These are phyloP conservation scores for Penicillium robsamsonii DNA, from an alignment of 495 filamentous ascomycete genomes.

Conservation along the genomic window DNA sequence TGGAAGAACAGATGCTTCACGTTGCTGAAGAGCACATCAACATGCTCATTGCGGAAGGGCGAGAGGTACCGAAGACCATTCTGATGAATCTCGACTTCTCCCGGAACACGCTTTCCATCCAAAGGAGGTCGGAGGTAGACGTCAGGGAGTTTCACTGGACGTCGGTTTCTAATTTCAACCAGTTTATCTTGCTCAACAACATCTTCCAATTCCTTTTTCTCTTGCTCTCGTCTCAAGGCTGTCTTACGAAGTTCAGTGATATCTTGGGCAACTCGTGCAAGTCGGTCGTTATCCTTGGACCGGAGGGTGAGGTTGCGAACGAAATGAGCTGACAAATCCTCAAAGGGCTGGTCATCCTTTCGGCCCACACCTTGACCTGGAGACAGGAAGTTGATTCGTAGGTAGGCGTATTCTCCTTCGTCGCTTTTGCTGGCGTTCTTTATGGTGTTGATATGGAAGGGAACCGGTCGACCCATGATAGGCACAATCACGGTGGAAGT, in stretches of 20 bases:
- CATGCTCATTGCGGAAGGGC: constrained; percentile 74
- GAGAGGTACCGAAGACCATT: constrained; percentile 98
- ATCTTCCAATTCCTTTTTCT: constrained; percentile 99
- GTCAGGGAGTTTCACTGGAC: constrained; percentile 81
- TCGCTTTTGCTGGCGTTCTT: constrained; percentile 96
- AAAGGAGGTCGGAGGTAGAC: constrained; percentile 91
- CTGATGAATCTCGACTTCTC: constrained; percentile 94
- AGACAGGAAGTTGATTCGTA: constrained; percentile 95
- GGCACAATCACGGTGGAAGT: constrained; percentile 87
- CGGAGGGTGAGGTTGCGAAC: constrained; percentile 92
- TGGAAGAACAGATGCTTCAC: constrained; percentile 99
- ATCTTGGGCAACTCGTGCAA: constrained; percentile 82
- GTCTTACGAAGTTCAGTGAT: constrained; percentile 94
- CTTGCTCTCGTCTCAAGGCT: constrained; percentile 84
- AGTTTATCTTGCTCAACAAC: constrained; percentile 99
- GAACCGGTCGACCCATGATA: constrained; percentile 95
- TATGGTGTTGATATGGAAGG: constrained; percentile 98
- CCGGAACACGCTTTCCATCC: constrained; percentile 93
- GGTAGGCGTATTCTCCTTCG: constrained; percentile 88
- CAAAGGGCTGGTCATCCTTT: constrained; percentile 98
- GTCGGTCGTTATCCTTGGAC: constrained; percentile 80
- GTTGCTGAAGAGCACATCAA: constrained; percentile 97
- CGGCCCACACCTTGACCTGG: constrained; percentile 96
- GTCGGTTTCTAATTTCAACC: constrained; percentile 84
- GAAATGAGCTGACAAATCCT: constrained; percentile 93